These are phyloP conservation scores for Pouteria campechiana DNA, from an alignment of 179 eudicot species.

Conservation along the genomic window DNA sequence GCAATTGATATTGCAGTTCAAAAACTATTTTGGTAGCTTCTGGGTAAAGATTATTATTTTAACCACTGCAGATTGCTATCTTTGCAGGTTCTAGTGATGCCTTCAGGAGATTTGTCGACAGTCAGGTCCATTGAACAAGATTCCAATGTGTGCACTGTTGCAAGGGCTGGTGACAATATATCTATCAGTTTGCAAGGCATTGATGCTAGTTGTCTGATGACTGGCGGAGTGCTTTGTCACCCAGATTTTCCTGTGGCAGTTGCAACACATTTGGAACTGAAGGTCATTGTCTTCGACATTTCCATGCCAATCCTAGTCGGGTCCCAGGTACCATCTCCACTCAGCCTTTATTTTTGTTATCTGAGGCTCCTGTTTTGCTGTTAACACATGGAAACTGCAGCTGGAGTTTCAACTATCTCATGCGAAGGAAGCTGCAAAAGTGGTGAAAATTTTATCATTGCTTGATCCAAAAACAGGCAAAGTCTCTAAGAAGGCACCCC, in stretches of 20 bases:
- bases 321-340: constrained; percentile 53
- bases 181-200: constrained; percentile 69
- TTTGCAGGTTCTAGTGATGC: constrained; percentile 81
- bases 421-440: constrained; percentile 72
- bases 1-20: too few species aligned
- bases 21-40: too few species aligned
- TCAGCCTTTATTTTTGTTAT: not conserved
- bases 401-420: constrained; percentile 89
- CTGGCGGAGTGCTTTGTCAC: constrained; percentile 90
- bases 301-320: constrained; percentile 70
- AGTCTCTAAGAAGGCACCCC: constrained; percentile 73
- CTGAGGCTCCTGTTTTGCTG: not conserved
- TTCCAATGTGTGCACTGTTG: constrained; percentile 52
- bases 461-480: constrained; percentile 90
- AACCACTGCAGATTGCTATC: too few species aligned
- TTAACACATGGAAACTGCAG: constrained; percentile 25
- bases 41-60: too few species aligned
- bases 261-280: constrained; percentile 70
- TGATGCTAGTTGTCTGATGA: constrained; percentile 49
- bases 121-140: constrained; percentile 77
- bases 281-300: constrained; percentile 65
- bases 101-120: constrained; percentile 54
- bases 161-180: constrained; percentile 92
- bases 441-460: constrained; percentile 62
- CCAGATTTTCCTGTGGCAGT: constrained; percentile 87